Conservation (phyloP, 106 monocot species). For the Allium cepa region DNA sequence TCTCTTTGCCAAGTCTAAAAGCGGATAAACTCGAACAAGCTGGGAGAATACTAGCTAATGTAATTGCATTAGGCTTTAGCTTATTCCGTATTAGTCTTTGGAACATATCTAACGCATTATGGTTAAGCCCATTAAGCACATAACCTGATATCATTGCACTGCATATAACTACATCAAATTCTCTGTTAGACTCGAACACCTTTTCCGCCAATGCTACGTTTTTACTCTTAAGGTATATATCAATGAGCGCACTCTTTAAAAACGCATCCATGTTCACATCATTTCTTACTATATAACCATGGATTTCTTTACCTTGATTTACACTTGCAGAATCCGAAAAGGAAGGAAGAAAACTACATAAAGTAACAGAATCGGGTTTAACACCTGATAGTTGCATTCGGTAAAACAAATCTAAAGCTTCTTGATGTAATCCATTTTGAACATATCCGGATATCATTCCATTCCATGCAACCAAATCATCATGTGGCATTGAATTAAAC, state of each 20-base stretch:
- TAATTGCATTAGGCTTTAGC: slow-evolving; percentile 71
- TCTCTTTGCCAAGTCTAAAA: slow-evolving; percentile 57
- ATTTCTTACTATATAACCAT: slow-evolving; percentile 71
- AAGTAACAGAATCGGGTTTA: slow-evolving; percentile 75
- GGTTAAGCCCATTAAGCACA: slow-evolving; percentile 59
- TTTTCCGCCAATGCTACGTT: slow-evolving; percentile 41
- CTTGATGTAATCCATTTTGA: slow-evolving; percentile 62
- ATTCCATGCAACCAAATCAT: slow-evolving; percentile 77
- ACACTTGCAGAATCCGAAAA: slow-evolving; percentile 40
- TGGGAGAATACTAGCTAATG: slow-evolving; percentile 72
- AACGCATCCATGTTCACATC: slow-evolving; percentile 57
- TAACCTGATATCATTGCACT: slow-evolving; percentile 94
- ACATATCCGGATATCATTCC: slow-evolving; percentile 81
- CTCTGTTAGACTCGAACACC: slow-evolving; percentile 32
- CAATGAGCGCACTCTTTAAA: slow-evolving; percentile 78
- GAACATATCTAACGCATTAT: slow-evolving; percentile 56
- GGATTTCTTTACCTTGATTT: slow-evolving; percentile 59
- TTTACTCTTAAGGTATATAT: slow-evolving; percentile 83
- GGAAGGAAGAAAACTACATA: slow-evolving; percentile 70
- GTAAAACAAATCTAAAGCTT: slow-evolving; percentile 53
- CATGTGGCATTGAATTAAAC: slow-evolving; percentile 40
- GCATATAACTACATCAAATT: slow-evolving; percentile 60
- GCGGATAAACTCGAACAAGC: slow-evolving; percentile 62
- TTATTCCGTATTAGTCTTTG: slow-evolving; percentile 19
- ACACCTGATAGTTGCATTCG: slow-evolving; percentile 53